Conservation (phyloP, 2,329 filamentous ascomycete genomes). For the Aspergillus sp. region DNA sequence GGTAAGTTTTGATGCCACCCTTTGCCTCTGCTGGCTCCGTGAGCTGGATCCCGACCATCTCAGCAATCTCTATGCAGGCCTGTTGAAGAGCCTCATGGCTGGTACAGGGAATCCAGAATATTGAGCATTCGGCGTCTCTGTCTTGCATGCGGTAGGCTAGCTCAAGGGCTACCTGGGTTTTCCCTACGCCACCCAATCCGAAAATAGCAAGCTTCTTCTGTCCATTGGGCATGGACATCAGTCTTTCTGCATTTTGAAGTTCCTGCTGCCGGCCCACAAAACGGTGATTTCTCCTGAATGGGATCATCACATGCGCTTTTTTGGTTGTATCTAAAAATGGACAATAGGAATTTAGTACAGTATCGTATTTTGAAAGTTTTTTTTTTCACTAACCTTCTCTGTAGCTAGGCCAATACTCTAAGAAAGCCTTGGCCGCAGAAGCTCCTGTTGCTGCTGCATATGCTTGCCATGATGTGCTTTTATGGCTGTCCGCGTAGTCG, state of each 20-base stretch:
- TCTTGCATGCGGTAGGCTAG: constrained; percentile 22
- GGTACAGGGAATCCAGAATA: constrained; percentile 28
- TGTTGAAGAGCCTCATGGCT: constrained; percentile 23
- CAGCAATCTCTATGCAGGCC: constrained; percentile 17
- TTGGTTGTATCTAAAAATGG: background rate
- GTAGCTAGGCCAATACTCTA: background rate
- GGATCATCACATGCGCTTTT: constrained; percentile 5
- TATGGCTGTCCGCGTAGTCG: constrained; percentile 23
- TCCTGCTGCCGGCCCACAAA: constrained; percentile 14
- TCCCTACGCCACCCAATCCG: constrained; percentile 29
- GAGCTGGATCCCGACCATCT: constrained; percentile 10
- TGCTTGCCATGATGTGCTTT: constrained; percentile 17
- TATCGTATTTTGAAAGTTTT: background rate
- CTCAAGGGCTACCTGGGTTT: constrained; percentile 29
- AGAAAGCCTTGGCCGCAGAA: constrained; percentile 7
- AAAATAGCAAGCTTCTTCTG: constrained; percentile 17
- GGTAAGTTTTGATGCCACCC: constrained; percentile 5
- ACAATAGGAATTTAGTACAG: background rate
- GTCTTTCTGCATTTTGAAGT: constrained; percentile 5
- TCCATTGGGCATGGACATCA: constrained; percentile 1
- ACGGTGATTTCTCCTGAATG: constrained; percentile 4
- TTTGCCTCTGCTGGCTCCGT: constrained; percentile 8
- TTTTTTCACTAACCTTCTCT: background rate
- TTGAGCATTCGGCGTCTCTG: constrained; percentile 17
- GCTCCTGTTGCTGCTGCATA: constrained; percentile 19